Conservation (phyloP, 1,139 yeast species). For the Wickerhamomyces sp. region DNA sequence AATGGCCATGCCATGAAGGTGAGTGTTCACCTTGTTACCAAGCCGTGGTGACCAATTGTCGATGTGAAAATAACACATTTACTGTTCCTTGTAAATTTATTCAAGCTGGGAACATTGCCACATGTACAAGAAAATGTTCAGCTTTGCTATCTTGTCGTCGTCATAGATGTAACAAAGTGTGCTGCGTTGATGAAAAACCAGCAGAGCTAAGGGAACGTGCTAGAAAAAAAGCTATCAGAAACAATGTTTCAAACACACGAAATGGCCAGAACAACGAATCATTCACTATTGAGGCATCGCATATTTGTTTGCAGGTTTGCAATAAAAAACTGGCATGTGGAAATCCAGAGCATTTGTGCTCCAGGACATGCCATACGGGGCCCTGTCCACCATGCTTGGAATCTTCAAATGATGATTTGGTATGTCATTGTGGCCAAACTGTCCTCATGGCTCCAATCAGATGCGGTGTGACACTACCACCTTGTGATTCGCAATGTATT, state of each 20-base stretch:
- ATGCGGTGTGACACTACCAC: slow-evolving; percentile 72
- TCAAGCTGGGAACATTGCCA: slow-evolving; percentile 47
- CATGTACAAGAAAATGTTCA: slow-evolving; percentile 71
- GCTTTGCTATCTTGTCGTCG: slow-evolving; percentile 75
- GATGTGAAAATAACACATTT: slow-evolving; percentile 35
- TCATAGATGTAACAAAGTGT: slow-evolving; percentile 64
- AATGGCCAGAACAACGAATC: slow-evolving; percentile 40
- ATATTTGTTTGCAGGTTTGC: slow-evolving; percentile 72
- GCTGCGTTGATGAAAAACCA: slow-evolving; percentile 64
- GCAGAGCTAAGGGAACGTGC: slow-evolving; percentile 62
- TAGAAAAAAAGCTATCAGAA: slow-evolving; percentile 41
- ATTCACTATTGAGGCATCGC: slow-evolving; percentile 61
- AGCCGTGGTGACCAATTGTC: slow-evolving; percentile 26
- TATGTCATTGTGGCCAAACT: slow-evolving; percentile 84
- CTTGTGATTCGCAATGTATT: slow-evolving; percentile 65
- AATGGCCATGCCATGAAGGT: slow-evolving; percentile 70
- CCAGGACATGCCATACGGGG: slow-evolving; percentile 76
- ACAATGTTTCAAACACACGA: slow-evolving; percentile 29
- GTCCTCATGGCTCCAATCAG: slow-evolving; percentile 80
- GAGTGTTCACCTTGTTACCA: slow-evolving; percentile 62
- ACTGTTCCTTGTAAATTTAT: slow-evolving; percentile 60
- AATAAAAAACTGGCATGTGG: slow-evolving; percentile 67
- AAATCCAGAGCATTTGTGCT: slow-evolving; percentile 52
- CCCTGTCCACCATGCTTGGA: slow-evolving; percentile 83
- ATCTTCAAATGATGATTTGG: slow-evolving; percentile 73